A percentile compares a stretch with the other conserved stretches of the same genome.
These are phyloP conservation scores for Colletotrichum sp. DNA, from an alignment of 2,329 filamentous ascomycete genomes.

Conservation along the genomic window DNA sequence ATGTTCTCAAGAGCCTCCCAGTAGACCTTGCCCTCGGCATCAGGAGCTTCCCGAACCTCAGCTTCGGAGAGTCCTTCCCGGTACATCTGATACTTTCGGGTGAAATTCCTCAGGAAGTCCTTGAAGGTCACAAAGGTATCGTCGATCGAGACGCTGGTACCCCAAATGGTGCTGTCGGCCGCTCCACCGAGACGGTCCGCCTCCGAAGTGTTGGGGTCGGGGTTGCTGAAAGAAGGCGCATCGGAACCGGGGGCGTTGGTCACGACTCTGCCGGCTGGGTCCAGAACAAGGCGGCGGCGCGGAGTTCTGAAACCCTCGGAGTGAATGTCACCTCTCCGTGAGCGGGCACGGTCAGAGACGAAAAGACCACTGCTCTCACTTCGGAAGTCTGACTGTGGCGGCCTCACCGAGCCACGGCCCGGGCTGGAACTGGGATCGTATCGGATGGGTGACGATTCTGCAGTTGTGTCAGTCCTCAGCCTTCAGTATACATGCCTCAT, in stretches of 20 bases:
- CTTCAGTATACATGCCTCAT: neutral
- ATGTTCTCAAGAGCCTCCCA: constrained; percentile 87
- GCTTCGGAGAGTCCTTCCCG: constrained; percentile 82
- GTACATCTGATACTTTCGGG: constrained; percentile 92
- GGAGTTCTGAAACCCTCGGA: constrained; percentile 72
- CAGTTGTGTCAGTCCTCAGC: neutral
- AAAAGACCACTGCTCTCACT: constrained; percentile 90
- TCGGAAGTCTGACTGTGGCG: constrained; percentile 71
- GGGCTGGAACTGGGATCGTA: constrained; percentile 92
- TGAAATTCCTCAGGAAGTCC: constrained; percentile 91
- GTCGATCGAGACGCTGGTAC: constrained; percentile 92
- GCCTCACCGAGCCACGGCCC: constrained; percentile 59
- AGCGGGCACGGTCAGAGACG: constrained; percentile 65
- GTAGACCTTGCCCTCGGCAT: constrained; percentile 82
- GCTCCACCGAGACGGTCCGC: constrained; percentile 85
- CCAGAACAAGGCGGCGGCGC: constrained; percentile 62
- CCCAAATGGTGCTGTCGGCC: constrained; percentile 89
- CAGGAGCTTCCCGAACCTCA: constrained; percentile 71
- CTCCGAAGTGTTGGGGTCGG: constrained; percentile 87
- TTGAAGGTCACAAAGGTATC: constrained; percentile 89
- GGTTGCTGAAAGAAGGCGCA: constrained; percentile 63
- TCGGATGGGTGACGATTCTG: constrained; percentile 90
- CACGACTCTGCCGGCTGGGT: constrained; percentile 63
- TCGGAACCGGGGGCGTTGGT: constrained; percentile 59
- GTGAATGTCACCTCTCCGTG: constrained; percentile 84